Evolutionary conservation across 78 protist genomes (phyloP).

Genomic region (Blattamonas nauphoetae): DNA sequence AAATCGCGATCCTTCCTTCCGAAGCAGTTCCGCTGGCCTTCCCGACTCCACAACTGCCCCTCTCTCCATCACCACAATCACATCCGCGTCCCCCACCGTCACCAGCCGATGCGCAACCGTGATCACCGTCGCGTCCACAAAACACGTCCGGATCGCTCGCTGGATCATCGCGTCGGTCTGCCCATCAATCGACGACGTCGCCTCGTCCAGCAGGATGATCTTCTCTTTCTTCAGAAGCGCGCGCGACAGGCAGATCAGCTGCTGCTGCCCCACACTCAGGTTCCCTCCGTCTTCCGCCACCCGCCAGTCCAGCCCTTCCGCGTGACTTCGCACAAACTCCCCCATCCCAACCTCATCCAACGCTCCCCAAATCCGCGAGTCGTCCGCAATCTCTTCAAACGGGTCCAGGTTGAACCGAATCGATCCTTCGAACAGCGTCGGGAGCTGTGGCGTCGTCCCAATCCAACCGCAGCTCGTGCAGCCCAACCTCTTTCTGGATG

Average conservation of each 20-base stretch:
- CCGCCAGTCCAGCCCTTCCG: background rate
- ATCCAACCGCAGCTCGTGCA: background rate
- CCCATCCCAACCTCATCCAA: background rate
- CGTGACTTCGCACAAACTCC: background rate
- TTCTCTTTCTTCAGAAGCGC: conserved; percentile 38
- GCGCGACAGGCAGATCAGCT: conserved; percentile 74
- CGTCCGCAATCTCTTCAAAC: background rate
- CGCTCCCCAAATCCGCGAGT: no score
- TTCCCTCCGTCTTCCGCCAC: conserved; percentile 36
- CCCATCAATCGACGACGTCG: background rate
- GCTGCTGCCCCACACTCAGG: conserved; percentile 71
- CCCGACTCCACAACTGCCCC: conserved; percentile 26
- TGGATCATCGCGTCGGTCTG: background rate
- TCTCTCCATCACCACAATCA: conserved; percentile 45
- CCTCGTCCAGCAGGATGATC: background rate
- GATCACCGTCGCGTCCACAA: conserved; percentile 55
- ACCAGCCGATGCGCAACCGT: conserved; percentile 82
- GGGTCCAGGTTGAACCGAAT: conserved; percentile 10
- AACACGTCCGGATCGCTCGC: conserved; percentile 1
- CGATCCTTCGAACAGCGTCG: conserved; percentile 15
- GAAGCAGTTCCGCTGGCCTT: no score
- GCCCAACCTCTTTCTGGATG: background rate
- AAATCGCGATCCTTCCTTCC: no score
- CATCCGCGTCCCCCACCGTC: conserved; percentile 59
- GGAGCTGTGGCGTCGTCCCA: conserved; percentile 7